Percentiles rank a stretch among this genome's conserved stretches.
phyloP scores from a whole-genome alignment of 202 grass and related monocot species.

The Schoenoplectus tabernaemontani region DNA sequence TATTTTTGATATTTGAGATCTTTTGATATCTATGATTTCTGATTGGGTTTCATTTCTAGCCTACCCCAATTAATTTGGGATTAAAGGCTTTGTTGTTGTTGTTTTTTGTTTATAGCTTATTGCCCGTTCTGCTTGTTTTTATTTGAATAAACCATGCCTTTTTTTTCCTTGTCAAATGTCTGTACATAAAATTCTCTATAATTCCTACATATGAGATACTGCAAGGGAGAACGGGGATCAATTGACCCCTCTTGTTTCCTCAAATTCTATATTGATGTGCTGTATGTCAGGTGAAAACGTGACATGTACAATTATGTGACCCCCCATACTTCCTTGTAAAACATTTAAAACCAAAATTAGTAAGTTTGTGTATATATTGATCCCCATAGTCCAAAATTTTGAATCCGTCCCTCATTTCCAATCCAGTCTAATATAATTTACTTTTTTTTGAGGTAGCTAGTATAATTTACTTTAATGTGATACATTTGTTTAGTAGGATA shows the following conservation, averaged over 20 bases:
- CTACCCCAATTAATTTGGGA: too few relatives aligned
- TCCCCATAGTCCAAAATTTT: not conserved
- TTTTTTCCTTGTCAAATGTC: not conserved
- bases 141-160: not conserved
- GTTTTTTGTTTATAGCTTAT: not conserved
- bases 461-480: not conserved
- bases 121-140: not conserved
- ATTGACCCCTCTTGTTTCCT: not conserved
- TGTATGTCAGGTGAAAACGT: not conserved
- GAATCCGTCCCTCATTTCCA: not conserved
- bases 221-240: not conserved
- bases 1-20: not conserved
- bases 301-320: not conserved
- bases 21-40: not conserved
- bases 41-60: too few relatives aligned
- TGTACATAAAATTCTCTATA: not conserved
- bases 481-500: not conserved
- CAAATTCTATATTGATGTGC: not conserved
- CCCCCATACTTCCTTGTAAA: not conserved
- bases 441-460: not conserved
- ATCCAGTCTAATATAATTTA: not conserved
- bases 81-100: too few relatives aligned
- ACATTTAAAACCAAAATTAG: not conserved
- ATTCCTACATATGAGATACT: not conserved
- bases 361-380: not conserved